Evolutionary conservation across 805 yeast species (phyloP).

Genomic region (Suhomyces xylopsoci): DNA sequence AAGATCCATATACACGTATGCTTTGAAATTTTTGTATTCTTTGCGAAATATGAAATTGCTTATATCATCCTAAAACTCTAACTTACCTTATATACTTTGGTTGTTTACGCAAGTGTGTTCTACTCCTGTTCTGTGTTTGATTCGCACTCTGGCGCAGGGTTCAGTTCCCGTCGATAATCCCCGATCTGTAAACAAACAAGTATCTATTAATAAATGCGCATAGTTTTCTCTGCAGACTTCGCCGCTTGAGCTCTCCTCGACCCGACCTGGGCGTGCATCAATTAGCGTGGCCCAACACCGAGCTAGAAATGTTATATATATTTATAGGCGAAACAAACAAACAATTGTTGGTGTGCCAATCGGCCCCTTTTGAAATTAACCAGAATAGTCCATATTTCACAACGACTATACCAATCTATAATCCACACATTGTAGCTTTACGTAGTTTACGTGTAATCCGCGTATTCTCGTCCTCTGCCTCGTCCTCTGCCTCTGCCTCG

Average conservation of each 20-base stretch:
- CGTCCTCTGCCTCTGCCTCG: not conserved
- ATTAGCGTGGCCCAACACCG: not conserved
- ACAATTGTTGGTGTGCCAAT: not conserved
- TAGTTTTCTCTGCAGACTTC: not conserved
- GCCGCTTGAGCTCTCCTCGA: not conserved
- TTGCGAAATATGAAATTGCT: not conserved
- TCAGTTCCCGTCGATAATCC: not conserved
- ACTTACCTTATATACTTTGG: too few species aligned
- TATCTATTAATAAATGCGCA: not conserved
- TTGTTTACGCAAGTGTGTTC: too few species aligned
- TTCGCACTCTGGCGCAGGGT: not conserved
- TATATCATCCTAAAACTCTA: not conserved
- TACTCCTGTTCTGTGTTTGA: not conserved
- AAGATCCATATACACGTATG: not conserved
- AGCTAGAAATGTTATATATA: not conserved
- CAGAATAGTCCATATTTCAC: not conserved
- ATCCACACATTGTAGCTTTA: too few species aligned
- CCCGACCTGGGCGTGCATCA: not conserved
- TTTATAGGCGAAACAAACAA: not conserved
- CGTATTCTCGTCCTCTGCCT: too few species aligned
- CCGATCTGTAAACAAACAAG: not conserved
- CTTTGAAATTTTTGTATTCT: too few species aligned
- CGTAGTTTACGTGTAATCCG: not conserved
- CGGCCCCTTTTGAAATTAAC: not conserved
- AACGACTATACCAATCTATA: too few species aligned